Percentiles rank a stretch among this genome's conserved stretches.
Conservation (phyloP, 2,329 filamentous ascomycete genomes). For the Fusarium xyrophilum region DNA sequence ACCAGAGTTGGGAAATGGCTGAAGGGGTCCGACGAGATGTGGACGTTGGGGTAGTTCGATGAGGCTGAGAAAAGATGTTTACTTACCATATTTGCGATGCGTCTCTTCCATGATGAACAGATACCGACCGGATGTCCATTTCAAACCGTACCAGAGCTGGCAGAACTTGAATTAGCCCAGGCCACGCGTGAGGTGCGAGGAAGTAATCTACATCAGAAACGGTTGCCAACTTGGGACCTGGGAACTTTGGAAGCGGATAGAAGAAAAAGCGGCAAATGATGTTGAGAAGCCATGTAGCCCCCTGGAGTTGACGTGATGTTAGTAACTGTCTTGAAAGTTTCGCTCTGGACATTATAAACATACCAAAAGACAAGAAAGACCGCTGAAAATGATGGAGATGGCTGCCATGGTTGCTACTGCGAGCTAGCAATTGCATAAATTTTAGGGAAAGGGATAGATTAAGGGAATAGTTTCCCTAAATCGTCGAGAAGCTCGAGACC, state of each 20-base stretch:
- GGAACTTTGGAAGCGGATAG: background rate
- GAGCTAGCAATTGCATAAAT: background rate
- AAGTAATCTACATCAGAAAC: background rate
- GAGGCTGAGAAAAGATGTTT: rapidly evolving
- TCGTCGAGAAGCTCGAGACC: background rate
- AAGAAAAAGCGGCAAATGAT: background rate
- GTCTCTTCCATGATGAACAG: background rate
- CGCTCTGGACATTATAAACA: rapidly evolving
- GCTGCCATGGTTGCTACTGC: background rate
- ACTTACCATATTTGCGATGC: background rate
- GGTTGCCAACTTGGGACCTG: background rate
- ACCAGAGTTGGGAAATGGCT: rapidly evolving
- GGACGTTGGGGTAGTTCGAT: background rate
- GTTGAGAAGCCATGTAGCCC: background rate
- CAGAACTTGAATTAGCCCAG: background rate
- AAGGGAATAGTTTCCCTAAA: no score
- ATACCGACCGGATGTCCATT: background rate
- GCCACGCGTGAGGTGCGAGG: background rate
- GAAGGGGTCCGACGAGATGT: rapidly evolving
- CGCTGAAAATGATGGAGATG: background rate
- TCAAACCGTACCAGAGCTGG: background rate
- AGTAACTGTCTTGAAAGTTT: rapidly evolving
- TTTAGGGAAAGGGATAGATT: background rate
- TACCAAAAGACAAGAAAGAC: background rate
- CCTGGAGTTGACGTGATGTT: background rate